phyloP scores from a whole-genome alignment of 495 filamentous ascomycete species.

The Collariella sp. region DNA sequence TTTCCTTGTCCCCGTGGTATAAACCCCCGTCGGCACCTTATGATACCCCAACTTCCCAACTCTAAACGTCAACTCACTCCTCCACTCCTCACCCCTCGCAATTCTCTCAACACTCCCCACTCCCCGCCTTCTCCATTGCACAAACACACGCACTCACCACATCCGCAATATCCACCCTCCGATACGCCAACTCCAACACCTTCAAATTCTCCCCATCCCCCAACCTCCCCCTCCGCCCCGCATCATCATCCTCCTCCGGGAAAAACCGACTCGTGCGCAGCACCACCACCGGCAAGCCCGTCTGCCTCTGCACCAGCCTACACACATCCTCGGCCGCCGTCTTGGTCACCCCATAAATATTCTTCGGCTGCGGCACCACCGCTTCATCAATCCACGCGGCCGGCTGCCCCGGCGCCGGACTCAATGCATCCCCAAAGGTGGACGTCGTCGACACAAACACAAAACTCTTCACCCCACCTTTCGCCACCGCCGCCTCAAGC shows the following conservation, averaged over 20 bases:
- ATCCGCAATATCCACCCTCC: slow-evolving; percentile 24
- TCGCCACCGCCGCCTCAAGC: slow-evolving; percentile 11
- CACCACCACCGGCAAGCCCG: slow-evolving; percentile 10
- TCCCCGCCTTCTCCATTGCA: slow-evolving; percentile 16
- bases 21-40: slow-evolving; percentile 20
- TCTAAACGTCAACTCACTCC: slow-evolving; percentile 17
- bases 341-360: slow-evolving; percentile 29
- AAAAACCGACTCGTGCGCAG: slow-evolving; percentile 27
- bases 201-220: slow-evolving; percentile 24
- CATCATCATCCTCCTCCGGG: slow-evolving; percentile 27
- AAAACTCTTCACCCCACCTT: slow-evolving; percentile 15
- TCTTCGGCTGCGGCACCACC: slow-evolving; percentile 18
- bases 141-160: slow-evolving; percentile 21
- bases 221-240: slow-evolving; percentile 7
- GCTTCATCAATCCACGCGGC: slow-evolving; percentile 25
- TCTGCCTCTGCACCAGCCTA: slow-evolving; percentile 10
- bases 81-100: slow-evolving; percentile 21
- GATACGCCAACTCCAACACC: slow-evolving; percentile 25
- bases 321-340: slow-evolving; percentile 24
- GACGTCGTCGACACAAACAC: slow-evolving; percentile 26
- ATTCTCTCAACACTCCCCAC: slow-evolving; percentile 20
- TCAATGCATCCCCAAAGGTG: slow-evolving; percentile 22
- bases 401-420: slow-evolving; percentile 7
- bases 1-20: slow-evolving; percentile 12
- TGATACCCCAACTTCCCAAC: slow-evolving; percentile 28